Conservation (phyloP, 495 filamentous ascomycete species). For the Penicillium fimorum region DNA sequence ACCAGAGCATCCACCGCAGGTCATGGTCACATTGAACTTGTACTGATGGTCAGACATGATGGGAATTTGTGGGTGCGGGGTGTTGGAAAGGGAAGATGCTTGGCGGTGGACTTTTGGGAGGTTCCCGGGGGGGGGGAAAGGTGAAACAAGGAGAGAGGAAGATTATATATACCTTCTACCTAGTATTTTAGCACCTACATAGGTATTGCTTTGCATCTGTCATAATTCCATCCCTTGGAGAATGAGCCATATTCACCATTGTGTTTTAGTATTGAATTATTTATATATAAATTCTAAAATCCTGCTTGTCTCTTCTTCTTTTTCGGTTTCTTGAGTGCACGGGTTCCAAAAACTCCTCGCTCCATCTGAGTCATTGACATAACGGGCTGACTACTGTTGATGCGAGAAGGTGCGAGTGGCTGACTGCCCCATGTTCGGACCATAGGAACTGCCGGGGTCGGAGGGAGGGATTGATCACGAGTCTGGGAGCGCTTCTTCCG, state of each 20-base stretch:
- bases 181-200: not conserved
- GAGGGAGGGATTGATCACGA: slow-evolving; percentile 23
- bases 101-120: not conserved
- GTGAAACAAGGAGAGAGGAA: not conserved
- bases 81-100: slow-evolving; percentile 1
- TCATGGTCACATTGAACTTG: slow-evolving; percentile 70
- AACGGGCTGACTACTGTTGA: slow-evolving; percentile 41
- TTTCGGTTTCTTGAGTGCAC: slow-evolving; percentile 34
- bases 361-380: slow-evolving; percentile 41
- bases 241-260: slow-evolving; percentile 22
- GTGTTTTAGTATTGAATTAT: slow-evolving; percentile 1
- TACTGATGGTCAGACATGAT: slow-evolving; percentile 63
- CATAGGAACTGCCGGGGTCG: slow-evolving; percentile 27
- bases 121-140: not conserved
- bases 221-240: slow-evolving; percentile 14
- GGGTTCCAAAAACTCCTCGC: slow-evolving; percentile 40
- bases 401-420: slow-evolving; percentile 26
- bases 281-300: slow-evolving; percentile 30
- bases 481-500: slow-evolving; percentile 26
- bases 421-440: slow-evolving; percentile 42
- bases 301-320: slow-evolving; percentile 46
- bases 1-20: slow-evolving; percentile 67
- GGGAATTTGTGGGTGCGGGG: slow-evolving; percentile 6
- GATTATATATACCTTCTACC: not conserved
- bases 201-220: slow-evolving; percentile 45